Percentiles rank a stretch among this genome's conserved stretches.
phyloP scores from a whole-genome alignment of 2,329 filamentous ascomycete genomes.

The Neodidymelliopsis sp. region DNA sequence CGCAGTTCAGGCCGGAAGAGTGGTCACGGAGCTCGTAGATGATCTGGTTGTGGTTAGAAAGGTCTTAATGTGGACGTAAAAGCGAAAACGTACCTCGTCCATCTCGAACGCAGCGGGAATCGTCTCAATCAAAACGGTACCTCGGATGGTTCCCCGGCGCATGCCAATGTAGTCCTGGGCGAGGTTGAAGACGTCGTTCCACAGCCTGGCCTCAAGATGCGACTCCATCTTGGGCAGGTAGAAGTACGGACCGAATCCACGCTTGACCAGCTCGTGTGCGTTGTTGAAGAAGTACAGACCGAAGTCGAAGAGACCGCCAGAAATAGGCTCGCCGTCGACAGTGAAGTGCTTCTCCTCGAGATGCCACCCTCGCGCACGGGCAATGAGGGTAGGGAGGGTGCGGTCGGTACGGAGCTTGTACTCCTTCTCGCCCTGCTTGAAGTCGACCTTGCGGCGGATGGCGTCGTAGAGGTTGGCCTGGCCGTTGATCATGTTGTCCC shows the following conservation, averaged over 20 bases:
- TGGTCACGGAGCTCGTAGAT: constrained; percentile 99
- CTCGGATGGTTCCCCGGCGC: constrained; percentile 88
- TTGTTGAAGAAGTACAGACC: constrained; percentile 99
- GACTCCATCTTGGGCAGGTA: constrained; percentile 99
- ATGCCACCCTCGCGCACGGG: constrained; percentile 96
- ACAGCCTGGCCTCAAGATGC: constrained; percentile 93
- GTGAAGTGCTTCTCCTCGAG: constrained; percentile 98
- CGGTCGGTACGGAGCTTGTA: constrained; percentile 97
- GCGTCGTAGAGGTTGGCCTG: constrained; percentile 98
- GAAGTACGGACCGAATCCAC: constrained; percentile 92
- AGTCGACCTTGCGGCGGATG: constrained; percentile 91
- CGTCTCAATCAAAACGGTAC: constrained; percentile 95
- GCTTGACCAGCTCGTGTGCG: constrained; percentile 83
- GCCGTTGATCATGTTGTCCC: constrained; percentile 99
- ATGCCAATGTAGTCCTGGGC: constrained; percentile 93
- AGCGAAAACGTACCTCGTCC: constrained; percentile 72
- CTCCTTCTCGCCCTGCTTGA: constrained; percentile 93
- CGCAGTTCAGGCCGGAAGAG: constrained; percentile 95
- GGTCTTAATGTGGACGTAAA: background rate
- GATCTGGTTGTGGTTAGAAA: constrained; percentile 62
- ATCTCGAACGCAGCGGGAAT: constrained; percentile 98
- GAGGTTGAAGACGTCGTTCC: constrained; percentile 98
- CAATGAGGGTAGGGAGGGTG: constrained; percentile 86
- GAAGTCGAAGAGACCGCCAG: constrained; percentile 92
- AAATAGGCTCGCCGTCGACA: constrained; percentile 93